Evolutionary conservation across 148 eudicot genomes (phyloP).

Genomic region (Chenopodium berlandieri): DNA sequence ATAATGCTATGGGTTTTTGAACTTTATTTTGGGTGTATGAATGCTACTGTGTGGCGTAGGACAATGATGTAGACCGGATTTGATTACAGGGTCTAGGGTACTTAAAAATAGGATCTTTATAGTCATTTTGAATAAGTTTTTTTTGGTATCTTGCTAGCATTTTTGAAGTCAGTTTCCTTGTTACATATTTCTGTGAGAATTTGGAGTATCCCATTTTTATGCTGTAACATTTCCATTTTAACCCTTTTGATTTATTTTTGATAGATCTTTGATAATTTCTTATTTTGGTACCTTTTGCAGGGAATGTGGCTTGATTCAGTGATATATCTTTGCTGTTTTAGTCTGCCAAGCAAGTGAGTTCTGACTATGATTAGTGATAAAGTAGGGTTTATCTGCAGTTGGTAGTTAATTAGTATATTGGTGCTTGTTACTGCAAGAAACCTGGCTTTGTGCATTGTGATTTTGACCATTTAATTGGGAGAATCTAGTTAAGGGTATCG

Average conservation of each 20-base stretch:
- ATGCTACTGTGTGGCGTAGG: too few relatives aligned
- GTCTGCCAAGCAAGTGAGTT: background rate
- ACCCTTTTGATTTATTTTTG: background rate
- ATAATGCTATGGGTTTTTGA: background rate
- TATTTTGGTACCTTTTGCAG: constrained; percentile 19
- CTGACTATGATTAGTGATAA: background rate
- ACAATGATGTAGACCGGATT: too few relatives aligned
- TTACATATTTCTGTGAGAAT: background rate
- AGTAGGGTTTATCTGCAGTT: too few relatives aligned
- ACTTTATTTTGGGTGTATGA: too few relatives aligned
- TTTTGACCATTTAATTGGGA: background rate
- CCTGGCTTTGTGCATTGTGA: constrained; percentile 3
- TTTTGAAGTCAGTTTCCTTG: too few relatives aligned
- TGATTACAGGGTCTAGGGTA: background rate
- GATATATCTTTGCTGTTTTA: background rate
- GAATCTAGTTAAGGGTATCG: background rate
- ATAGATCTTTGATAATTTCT: constrained; percentile 10
- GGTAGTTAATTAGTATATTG: background rate
- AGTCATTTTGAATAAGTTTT: constrained; percentile 2
- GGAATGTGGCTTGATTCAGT: constrained; percentile 8
- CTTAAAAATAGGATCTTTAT: constrained; percentile 28
- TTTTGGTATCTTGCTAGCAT: background rate
- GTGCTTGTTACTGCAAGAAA: background rate
- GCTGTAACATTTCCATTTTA: background rate
- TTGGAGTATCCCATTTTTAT: background rate